Evolutionary conservation across 352 stramenopile species (phyloP), one percentile per base, ranked within the genome.

Genomic region (Peronospora belbahrii): DNA sequence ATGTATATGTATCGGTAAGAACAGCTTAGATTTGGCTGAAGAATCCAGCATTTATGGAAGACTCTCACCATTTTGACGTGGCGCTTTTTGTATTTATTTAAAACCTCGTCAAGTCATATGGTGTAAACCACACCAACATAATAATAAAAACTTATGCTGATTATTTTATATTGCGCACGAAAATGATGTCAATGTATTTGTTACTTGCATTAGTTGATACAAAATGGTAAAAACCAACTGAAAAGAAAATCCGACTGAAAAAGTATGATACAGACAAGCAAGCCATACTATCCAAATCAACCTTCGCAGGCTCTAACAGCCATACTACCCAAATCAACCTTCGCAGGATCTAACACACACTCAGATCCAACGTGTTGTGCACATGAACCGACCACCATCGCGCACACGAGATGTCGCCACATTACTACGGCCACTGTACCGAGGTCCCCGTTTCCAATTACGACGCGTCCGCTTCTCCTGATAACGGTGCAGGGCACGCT

Each of bases 361-460:
- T 83, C 67, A 86, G 6, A 92, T 68, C 81, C 81, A 92, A 32
- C 83, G 78, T 39, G 76, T 83, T 17, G 73, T 88, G 52, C 70
- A 85, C 35, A 89, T 78, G 48, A 92, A 92, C 39, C 81, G 81
- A 10, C 81, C 81, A 33, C 81, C 76, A 53, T 92, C 78, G 45
- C 81, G 81, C 45, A 89, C 78, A 49, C 81, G 76, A 32, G 74
- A 83, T 15, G 81, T 82, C 27, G 81, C 81, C 6, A 92, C 81
- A 42, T 83, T 74, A 52, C 77, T 89, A 23, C 81, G 75, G 18
- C 77, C 81, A 48, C 55, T 75, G 65, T 92, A 92, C 15, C 81
- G 81, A 55, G 78, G 77, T 23, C 75, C 78, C 33, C 74, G 78
- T 62, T 88, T 90, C 78, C 78, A 90, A 65, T 88, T 89, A 43